Evolutionary conservation across 1,284 basidiomycete species (phyloP).

Genomic region (Hemileccinum hortonii): DNA sequence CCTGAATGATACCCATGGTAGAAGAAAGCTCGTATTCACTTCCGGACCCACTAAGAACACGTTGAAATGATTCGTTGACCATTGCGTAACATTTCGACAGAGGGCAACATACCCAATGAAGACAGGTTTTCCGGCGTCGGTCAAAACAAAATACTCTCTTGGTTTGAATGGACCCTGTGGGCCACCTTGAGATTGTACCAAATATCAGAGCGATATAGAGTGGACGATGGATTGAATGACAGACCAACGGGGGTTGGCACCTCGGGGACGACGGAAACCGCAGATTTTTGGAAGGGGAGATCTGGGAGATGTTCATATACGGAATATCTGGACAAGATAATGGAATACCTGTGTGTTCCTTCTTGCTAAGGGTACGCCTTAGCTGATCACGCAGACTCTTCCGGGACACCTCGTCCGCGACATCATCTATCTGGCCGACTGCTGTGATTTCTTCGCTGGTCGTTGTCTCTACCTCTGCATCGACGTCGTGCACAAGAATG

Average conservation of each 20-base stretch:
- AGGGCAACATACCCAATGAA: conserved; percentile 63
- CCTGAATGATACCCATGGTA: conserved; percentile 91
- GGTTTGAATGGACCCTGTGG: conserved; percentile 45
- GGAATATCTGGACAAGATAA: neutral
- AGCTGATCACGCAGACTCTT: conserved; percentile 67
- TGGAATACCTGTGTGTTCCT: conserved; percentile 34
- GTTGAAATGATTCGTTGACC: neutral
- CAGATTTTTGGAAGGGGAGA: conserved; percentile 15
- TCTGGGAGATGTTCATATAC: conserved; percentile 12
- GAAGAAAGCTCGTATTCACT: conserved; percentile 66
- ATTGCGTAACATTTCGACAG: conserved; percentile 1
- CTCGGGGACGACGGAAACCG: conserved; percentile 12
- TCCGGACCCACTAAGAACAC: conserved; percentile 45
- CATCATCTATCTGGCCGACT: conserved; percentile 41
- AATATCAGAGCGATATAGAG: conserved; percentile 7
- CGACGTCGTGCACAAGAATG: conserved; percentile 64
- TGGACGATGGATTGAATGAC: conserved; percentile 5
- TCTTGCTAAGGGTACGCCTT: conserved; percentile 59
- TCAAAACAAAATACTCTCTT: conserved; percentile 90
- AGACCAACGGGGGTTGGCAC: conserved; percentile 11
- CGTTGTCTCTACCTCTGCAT: conserved; percentile 52
- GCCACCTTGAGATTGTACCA: conserved; percentile 20
- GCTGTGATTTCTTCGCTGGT: conserved; percentile 52
- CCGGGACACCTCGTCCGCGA: conserved; percentile 57
- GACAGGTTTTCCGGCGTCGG: conserved; percentile 92